Conservation (phyloP, 768 basidiomycete species). For the Ephemerocybe angulata region DNA sequence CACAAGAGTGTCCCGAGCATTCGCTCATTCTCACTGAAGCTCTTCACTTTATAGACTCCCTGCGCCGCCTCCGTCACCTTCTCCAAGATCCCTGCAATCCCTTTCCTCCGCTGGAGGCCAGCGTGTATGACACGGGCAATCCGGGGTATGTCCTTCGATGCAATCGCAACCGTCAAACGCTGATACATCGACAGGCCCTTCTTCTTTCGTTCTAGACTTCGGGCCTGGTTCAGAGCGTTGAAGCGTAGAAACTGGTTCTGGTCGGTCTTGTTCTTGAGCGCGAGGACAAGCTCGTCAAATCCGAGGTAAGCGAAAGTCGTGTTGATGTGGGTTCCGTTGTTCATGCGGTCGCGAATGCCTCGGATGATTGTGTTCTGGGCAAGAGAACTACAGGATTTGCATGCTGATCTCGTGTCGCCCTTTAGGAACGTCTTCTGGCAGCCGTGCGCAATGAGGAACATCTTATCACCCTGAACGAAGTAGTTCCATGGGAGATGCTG, state of each 20-base stretch:
- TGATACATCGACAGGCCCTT: background rate
- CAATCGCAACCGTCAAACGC: background rate
- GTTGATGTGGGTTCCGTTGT: background rate
- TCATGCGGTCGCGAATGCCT: background rate
- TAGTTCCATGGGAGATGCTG: background rate
- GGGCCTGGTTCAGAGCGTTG: background rate
- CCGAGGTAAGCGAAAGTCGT: background rate
- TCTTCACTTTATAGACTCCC: slow-evolving; percentile 21
- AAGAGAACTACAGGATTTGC: background rate
- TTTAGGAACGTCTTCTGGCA: background rate
- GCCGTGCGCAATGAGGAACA: background rate
- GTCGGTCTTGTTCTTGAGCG: background rate
- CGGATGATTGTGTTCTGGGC: background rate
- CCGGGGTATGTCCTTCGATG: background rate
- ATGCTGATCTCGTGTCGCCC: background rate
- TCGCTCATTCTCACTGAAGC: slow-evolving; percentile 20
- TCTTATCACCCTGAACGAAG: background rate
- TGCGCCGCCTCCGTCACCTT: slow-evolving; percentile 9
- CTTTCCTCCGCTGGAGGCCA: slow-evolving; percentile 12
- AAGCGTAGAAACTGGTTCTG: background rate
- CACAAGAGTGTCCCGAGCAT: slow-evolving; percentile 19
- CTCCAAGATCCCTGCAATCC: slow-evolving; percentile 10
- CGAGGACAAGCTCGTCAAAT: background rate
- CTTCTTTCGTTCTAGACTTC: background rate
- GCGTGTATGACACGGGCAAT: slow-evolving; percentile 13